Evolutionary conservation across 495 filamentous ascomycete species (phyloP).

Genomic region (Oidiodendron maius): DNA sequence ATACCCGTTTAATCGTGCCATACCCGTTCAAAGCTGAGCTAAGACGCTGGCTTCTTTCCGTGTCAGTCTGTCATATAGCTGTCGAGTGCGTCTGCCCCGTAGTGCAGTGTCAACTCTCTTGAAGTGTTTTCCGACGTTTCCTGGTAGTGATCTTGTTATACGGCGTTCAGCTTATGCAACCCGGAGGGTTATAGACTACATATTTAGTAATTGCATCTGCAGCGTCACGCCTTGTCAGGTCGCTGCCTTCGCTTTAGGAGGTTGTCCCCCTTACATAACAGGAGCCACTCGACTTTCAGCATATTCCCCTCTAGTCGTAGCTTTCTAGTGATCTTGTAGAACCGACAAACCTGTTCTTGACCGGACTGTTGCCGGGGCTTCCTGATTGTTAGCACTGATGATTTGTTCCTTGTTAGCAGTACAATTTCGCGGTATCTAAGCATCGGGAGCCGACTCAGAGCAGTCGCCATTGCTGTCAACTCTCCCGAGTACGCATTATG

Average conservation of each 20-base stretch:
- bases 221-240: background rate
- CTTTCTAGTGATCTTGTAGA: slow-evolving; percentile 1
- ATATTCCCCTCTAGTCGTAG: slow-evolving; percentile 3
- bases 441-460: slow-evolving; percentile 5
- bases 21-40: background rate
- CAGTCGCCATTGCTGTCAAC: slow-evolving; percentile 8
- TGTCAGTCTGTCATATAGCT: slow-evolving; percentile 3
- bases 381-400: background rate
- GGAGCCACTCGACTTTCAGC: background rate
- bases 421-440: background rate
- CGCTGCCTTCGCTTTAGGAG: slow-evolving; percentile 6
- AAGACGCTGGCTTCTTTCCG: background rate
- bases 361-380: background rate
- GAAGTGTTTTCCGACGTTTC: slow-evolving; percentile 23
- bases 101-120: slow-evolving; percentile 27
- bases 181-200: slow-evolving; percentile 3
- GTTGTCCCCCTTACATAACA: background rate
- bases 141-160: slow-evolving; percentile 8
- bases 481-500: slow-evolving; percentile 10
- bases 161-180: background rate
- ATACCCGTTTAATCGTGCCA: background rate
- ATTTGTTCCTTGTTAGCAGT: background rate
- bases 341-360: background rate
- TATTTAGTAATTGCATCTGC: background rate
- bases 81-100: slow-evolving; percentile 26